Conservation (phyloP, 2,329 filamentous ascomycete species). For the Knufia petricola region DNA sequence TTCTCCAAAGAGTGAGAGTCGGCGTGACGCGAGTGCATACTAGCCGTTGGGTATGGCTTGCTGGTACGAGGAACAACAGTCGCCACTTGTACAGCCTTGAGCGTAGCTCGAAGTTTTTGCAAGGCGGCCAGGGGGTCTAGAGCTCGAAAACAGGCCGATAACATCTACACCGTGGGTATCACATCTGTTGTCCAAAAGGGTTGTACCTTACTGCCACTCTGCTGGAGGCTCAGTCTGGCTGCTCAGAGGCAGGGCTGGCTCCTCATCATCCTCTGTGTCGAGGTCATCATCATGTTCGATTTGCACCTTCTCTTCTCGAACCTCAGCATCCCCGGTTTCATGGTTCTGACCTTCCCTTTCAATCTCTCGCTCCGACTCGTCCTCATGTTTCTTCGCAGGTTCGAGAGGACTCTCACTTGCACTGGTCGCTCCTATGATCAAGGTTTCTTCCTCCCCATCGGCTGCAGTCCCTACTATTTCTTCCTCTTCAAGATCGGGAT, state of each 20-base stretch:
- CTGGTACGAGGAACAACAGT: too few relatives aligned
- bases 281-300: constrained; percentile 13
- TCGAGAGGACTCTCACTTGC: not conserved
- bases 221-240: constrained; percentile 8
- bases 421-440: not conserved
- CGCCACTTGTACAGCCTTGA: too few relatives aligned
- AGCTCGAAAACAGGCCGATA: too few relatives aligned
- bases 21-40: too few relatives aligned
- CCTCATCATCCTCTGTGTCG: not conserved
- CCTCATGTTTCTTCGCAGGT: not conserved
- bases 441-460: not conserved
- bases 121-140: too few relatives aligned
- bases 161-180: too few relatives aligned
- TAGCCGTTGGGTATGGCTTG: too few relatives aligned
- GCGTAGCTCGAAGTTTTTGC: too few relatives aligned
- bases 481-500: constrained; percentile 27
- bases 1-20: too few relatives aligned
- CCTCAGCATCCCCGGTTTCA: not conserved
- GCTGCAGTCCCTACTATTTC: not conserved
- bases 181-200: too few relatives aligned
- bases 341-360: constrained; percentile 30
- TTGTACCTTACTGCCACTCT: constrained; percentile 6
- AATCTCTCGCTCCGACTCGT: constrained; percentile 21
- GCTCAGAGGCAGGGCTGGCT: not conserved
- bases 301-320: not conserved